phyloP scores from a whole-genome alignment of 352 stramenopile species.

The Pythium angustatum region DNA sequence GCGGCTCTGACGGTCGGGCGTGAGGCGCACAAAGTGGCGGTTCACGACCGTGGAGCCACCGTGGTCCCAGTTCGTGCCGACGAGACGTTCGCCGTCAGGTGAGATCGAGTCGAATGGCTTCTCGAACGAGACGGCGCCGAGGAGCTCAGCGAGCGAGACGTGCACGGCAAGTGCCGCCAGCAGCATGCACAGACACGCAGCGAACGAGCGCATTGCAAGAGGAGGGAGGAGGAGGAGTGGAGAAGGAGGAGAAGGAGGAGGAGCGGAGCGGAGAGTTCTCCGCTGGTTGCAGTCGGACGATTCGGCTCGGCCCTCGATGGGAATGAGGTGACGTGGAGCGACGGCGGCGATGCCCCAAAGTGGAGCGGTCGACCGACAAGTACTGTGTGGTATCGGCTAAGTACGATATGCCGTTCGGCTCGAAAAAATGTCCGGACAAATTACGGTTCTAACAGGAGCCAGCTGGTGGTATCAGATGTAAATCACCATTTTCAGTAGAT shows the following conservation, averaged over 20 bases:
- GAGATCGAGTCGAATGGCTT: conserved; percentile 82
- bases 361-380: neutral
- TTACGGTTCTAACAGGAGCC: conserved; percentile 3
- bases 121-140: conserved; percentile 64
- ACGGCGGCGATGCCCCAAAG: conserved; percentile 5
- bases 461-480: neutral
- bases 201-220: conserved; percentile 14
- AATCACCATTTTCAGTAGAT: neutral
- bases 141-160: conserved; percentile 34
- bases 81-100: conserved; percentile 52
- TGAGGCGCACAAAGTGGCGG: conserved; percentile 81
- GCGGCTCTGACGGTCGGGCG: conserved; percentile 78
- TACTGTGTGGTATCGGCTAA: neutral
- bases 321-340: conserved; percentile 27
- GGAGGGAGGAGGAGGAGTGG: neutral
- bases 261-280: neutral
- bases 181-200: conserved; percentile 11
- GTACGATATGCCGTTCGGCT: conserved; percentile 5
- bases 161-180: conserved; percentile 25
- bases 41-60: conserved; percentile 71
- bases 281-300: too few species aligned
- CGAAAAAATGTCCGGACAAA: conserved; percentile 3
- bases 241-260: neutral
- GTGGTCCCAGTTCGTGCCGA: conserved; percentile 57
- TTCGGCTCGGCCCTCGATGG: neutral